These are phyloP conservation scores for Apiotrichum laibachii DNA, from an alignment of 1,284 basidiomycete genomes.

Conservation along the genomic window DNA sequence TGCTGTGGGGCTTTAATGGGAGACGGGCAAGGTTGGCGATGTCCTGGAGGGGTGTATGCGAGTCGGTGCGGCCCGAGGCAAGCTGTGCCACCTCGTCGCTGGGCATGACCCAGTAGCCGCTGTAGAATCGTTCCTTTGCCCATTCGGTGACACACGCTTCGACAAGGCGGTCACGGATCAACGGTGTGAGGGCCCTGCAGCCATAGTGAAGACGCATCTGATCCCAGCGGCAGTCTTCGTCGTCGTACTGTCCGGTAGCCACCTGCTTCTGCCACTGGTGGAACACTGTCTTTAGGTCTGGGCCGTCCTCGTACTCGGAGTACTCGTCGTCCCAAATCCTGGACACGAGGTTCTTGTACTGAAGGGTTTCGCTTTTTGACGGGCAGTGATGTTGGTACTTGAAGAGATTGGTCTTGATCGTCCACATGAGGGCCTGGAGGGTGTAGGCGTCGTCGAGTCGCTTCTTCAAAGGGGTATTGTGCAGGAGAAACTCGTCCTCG, in stretches of 20 bases:
- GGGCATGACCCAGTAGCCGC: constrained; percentile 36
- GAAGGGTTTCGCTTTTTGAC: neutral
- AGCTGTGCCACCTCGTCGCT: constrained; percentile 31
- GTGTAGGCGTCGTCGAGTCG: constrained; percentile 11
- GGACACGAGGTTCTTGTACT: neutral
- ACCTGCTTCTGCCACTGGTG: constrained; percentile 9
- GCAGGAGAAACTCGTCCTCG: constrained; percentile 28
- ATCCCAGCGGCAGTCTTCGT: constrained; percentile 8
- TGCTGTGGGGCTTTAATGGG: neutral
- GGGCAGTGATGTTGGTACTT: neutral
- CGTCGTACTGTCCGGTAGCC: constrained; percentile 10
- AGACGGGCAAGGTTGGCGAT: constrained; percentile 1
- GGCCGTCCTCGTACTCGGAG: neutral
- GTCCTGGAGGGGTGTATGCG: neutral
- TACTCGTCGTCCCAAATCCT: constrained; percentile 8
- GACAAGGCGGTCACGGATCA: constrained; percentile 16
- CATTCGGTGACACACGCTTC: constrained; percentile 24
- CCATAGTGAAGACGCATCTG: neutral
- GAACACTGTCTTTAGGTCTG: neutral
- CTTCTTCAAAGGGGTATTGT: constrained; percentile 30
- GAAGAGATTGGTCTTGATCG: neutral
- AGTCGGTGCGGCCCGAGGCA: neutral
- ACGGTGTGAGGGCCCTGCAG: constrained; percentile 3
- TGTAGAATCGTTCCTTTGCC: constrained; percentile 24
- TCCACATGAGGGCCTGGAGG: constrained; percentile 17